Evolutionary conservation across 257 asterid species (phyloP), one percentile per base, ranked within the genome.

Genomic region (Gentiana straminea): DNA sequence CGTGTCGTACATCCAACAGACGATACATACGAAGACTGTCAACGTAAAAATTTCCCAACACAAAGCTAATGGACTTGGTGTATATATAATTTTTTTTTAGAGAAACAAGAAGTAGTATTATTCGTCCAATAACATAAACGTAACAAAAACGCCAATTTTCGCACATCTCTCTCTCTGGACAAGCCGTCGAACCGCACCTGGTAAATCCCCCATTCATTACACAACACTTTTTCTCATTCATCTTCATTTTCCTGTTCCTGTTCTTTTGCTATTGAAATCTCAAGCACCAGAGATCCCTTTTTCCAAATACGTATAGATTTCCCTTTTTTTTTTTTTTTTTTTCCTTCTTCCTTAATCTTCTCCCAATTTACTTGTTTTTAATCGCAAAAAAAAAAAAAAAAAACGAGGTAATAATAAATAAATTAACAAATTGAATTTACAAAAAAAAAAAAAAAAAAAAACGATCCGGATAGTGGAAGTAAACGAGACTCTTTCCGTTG

Each of bases 401-500:
- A 44, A 33, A n/a, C 33, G 33, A 3, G 37, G 52, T 8, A 49
- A 49, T 49, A 55, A 3, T 41, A 13, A 24, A 24, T 24, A 24
- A 24, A 24, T 24, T 24, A 24, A 24, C 24, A 24, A 24, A 24
- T 24, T 24, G 24, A 24, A 24, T 24, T 24, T 24, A 24, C 24
- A 24, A 24, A 49, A 61, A 39, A 61, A 51, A 47, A 8, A 4
- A 38, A 52, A 5, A 51, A 51, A 15, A 13, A 35, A 13, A 51
- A n/a, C 37, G 12, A n/a, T 6, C 33, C 36, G 5, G 33, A 52
- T n/a, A 9, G 49, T 44, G 13, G 51, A 49, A 52, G 59, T 51
- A 45, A 58, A 65, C 63, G 46, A 35, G 51, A 50, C 67, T 68
- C 74, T 64, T 62, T 36, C 70, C 54, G 52, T 38, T 69, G 33